Base-by-base conservation (phyloP, 1,284 basidiomycete species). In the Apiotrichum akiyoshidainum region DNA sequence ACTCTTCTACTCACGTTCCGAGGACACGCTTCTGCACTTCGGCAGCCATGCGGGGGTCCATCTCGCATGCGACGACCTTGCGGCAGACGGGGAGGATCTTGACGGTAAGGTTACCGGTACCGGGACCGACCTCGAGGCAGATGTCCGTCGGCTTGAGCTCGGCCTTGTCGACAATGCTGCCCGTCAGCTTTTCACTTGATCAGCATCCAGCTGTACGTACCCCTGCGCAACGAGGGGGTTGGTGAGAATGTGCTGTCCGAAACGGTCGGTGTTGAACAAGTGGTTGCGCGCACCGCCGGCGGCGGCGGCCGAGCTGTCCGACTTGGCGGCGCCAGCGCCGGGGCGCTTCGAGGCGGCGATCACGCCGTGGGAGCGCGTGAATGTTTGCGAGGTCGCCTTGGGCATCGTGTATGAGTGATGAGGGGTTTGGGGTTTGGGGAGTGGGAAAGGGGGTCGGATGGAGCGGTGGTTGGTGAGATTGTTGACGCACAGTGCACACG, bases 11-110 rank as follows among this genome's bases (percentile, higher is more conserved):
- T 81, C 77, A 96, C 94, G 89, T 98, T 82, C 95, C 95, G 82
- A 98, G 89, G 1, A 99, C 93, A 67, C 96, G 88, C 79, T 99
- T 99, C 58, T 90, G 90, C 56, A 99, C 84, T 76, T 99, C 95
- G 48, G 93, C 93, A 19, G 94, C 95, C 95, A 99, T 98, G 41
- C 96, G 86, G 65, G 96, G 96, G 75, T 99, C 96, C 92, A 98
- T 96, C 77, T 99, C 96, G 34, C 98, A 87, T 1, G 93, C 95
- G 0, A 89, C 90, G 34, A 91, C 87, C 80, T 89, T 88, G 73
- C 95, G 94, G 62, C 90, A 90, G 78, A 93, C 89, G 70, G 97
- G 92, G 41, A 99, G 80, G 64, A 99, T 99, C 69, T 89, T 83
- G 17, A 97, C 88, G 0, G 96, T 99, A 72, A 99, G 77, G 75